These are phyloP conservation scores for Kwoniella shandongensis DNA, from an alignment of 768 basidiomycete genomes.

Conservation along the genomic window DNA sequence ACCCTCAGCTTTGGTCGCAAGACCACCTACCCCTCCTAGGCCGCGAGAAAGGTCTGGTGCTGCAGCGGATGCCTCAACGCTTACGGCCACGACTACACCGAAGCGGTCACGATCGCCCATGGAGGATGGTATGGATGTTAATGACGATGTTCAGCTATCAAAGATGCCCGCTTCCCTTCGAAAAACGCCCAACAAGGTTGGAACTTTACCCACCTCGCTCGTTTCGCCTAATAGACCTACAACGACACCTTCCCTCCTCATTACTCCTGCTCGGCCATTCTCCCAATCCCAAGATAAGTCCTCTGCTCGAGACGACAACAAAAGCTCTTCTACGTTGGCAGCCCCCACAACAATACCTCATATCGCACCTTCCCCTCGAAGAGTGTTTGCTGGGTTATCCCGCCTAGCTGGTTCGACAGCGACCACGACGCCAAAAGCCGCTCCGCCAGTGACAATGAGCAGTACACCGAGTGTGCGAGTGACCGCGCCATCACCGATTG, in stretches of 20 bases:
- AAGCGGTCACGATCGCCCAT: neutral
- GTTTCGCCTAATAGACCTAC: neutral
- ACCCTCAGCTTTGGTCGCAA: conserved; percentile 3
- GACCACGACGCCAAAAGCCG: neutral
- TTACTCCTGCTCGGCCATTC: neutral
- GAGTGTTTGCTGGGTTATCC: neutral
- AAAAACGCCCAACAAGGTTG: neutral
- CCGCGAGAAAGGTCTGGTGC: conserved; percentile 7
- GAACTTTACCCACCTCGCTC: neutral
- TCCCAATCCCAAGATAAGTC: too few relatives aligned
- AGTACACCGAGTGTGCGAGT: conserved; percentile 7
- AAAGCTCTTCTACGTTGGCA: too few relatives aligned
- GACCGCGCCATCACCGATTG: conserved; percentile 1
- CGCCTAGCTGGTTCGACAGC: neutral
- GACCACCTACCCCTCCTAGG: conserved; percentile 32
- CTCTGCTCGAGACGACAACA: too few relatives aligned
- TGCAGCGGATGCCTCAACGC: too few relatives aligned
- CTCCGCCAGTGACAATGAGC: conserved; percentile 1
- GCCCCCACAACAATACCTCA: neutral
- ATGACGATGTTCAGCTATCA: neutral
- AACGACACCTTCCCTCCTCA: neutral
- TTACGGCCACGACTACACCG: neutral
- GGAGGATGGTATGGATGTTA: neutral
- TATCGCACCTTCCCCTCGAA: conserved; percentile 3
- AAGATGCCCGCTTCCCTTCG: conserved; percentile 19